Evolutionary conservation across 2,329 filamentous ascomycete genomes (phyloP), one percentile per base, ranked within the genome.

Genomic region (Beauveria sp.): DNA sequence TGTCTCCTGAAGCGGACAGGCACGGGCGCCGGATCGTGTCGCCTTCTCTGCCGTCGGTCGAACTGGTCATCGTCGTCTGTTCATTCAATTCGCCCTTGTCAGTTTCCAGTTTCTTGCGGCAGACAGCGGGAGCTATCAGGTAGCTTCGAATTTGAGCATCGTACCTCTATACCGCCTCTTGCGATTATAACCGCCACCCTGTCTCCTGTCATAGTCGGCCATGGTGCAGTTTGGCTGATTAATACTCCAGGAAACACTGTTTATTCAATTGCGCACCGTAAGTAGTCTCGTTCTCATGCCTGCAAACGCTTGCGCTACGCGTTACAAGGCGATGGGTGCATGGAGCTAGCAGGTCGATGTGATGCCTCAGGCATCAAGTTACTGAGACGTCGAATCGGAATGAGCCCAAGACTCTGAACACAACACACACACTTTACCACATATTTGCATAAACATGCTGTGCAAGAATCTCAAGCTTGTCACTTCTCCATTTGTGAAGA

Each of bases 131-230:
- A 43, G 67, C 62, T 65, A 38, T 55, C 24, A 31, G 56, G 50
- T n/a, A 57, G 56, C 43, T 53, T 57, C 51, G 42, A 38, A 54
- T n/a, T 26, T 49, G 34, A 24, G n/a, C 8, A 61, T 68, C 79
- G 67, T 73, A 93, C 91, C 91, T 89, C 90, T 83, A 71, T 87
- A 88, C 72, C 91, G 84, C 69, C 89, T 83, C 77, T 96, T 96
- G 73, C 89, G 86, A 69, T 84, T 85, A 73, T 86, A 79, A 70
- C 82, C 75, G 43, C 80, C 76, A 16, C 72, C 69, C 42, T 79
- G 82, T 72, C 87, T 75, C 65, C 82, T 77, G 65, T 85, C 83
- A 73, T 83, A 79, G 67, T 86, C 83, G 52, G 80, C 79, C 83
- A 86, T 76, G 59, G 56, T 69, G 63, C 51, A 52, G 6, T 18